Evolutionary conservation across 2,329 filamentous ascomycete species (phyloP).

Genomic region (Apiospora saccharicola): DNA sequence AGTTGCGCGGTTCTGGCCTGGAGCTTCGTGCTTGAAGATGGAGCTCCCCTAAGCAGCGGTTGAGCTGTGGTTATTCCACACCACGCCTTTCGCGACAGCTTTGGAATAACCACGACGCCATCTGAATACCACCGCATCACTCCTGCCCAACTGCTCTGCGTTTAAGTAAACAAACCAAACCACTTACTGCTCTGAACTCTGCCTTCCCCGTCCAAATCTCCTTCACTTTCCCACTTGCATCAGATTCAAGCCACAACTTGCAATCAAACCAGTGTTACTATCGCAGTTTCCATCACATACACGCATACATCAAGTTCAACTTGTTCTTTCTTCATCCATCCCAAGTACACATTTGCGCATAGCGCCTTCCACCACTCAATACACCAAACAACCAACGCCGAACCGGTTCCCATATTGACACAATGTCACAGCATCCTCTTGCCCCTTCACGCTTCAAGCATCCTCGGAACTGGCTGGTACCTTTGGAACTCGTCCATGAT

Average conservation of each 20-base stretch:
- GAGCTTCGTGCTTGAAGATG: neutral
- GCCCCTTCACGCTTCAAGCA: neutral
- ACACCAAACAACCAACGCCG: neutral
- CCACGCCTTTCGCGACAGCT: neutral
- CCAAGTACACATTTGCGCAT: neutral
- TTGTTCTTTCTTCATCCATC: constrained; percentile 6
- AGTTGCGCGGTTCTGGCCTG: neutral
- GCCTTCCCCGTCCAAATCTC: neutral
- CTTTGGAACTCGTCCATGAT: neutral
- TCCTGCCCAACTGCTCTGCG: neutral
- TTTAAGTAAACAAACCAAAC: neutral
- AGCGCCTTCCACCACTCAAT: neutral
- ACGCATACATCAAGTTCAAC: neutral
- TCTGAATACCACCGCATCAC: neutral
- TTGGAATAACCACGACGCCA: neutral
- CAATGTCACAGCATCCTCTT: neutral
- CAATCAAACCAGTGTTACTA: neutral
- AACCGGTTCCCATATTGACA: neutral
- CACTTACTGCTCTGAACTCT: neutral
- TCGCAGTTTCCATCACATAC: constrained; percentile 3
- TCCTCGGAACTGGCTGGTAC: neutral
- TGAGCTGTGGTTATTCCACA: neutral
- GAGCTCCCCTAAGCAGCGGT: neutral
- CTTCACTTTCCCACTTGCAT: neutral
- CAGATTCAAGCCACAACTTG: neutral